These are phyloP conservation scores for Arachis monticola DNA, from an alignment of 331 rosid species.

Conservation along the genomic window DNA sequence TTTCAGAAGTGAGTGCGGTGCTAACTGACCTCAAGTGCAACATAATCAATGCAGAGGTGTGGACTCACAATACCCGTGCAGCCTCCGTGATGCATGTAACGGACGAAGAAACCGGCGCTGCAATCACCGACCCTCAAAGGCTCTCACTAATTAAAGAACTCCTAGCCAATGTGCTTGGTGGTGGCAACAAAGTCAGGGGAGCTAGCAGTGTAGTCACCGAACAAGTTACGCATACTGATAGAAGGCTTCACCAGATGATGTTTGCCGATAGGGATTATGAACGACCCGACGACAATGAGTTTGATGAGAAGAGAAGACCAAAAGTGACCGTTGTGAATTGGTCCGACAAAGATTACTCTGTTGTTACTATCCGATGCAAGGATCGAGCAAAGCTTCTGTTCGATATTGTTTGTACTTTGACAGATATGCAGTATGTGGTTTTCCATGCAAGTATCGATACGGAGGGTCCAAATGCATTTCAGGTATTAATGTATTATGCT, in stretches of 20 bases:
- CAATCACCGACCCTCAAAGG: conserved; percentile 72
- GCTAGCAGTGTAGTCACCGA: conserved; percentile 82
- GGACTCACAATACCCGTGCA: conserved; percentile 93
- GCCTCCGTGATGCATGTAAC: conserved; percentile 85
- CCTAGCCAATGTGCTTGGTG: conserved; percentile 86
- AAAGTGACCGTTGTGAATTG: conserved; percentile 85
- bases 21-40: conserved; percentile 86
- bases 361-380: conserved; percentile 74
- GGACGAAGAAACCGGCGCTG: conserved; percentile 68
- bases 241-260: conserved; percentile 99
- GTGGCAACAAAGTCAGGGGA: conserved; percentile 68
- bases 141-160: conserved; percentile 70
- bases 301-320: conserved; percentile 72
- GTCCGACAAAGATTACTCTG: conserved; percentile 88
- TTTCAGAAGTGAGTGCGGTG: conserved; percentile 91
- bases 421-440: conserved; percentile 96
- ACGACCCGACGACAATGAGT: conserved; percentile 52
- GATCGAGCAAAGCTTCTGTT: conserved; percentile 96
- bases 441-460: conserved; percentile 90
- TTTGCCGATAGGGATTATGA: conserved; percentile 94
- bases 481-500: conserved; percentile 71
- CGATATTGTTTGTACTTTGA: conserved; percentile 90
- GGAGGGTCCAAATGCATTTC: conserved; percentile 89
- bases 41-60: conserved; percentile 83
- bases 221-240: conserved; percentile 71